Base-by-base conservation (phyloP, 1,284 basidiomycete genomes). In the Tilletia indica region DNA sequence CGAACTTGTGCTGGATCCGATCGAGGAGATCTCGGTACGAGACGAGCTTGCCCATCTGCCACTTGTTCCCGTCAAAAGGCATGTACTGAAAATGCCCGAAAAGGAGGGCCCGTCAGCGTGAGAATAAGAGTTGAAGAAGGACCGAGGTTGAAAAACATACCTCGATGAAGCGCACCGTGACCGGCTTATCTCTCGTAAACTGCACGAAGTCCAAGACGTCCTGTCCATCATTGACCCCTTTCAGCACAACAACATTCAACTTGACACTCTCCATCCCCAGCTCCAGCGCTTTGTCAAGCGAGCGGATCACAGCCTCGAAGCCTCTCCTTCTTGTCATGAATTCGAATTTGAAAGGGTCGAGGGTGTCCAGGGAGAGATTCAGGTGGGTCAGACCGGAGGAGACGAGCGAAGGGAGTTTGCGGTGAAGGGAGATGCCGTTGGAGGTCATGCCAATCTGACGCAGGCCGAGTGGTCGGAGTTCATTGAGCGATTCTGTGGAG, bases 331-430 rank as follows among this genome's bases (percentile, higher is more conserved):
- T 88, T 0, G 93, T 92, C 87, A 94, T 92, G 54, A 92, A 87
- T 83, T 93, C 92, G 81, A 94, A 94, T 81, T 92, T 93, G 87
- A 90, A 89, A 48, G 91, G 91, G 81, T 94, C 92, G 61, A 95
- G 86, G 0, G 93, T 95, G 82, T 95, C 93, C 77, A 95, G 86
- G 77, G 72, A 70, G 66, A 78, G 56, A 82, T 95, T 94, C 36
- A 94, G 85, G 85, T 94, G 91, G 0, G 92, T 92, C 3, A 95
- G 86, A 0, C 93, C 93, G 71, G 89, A 90, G 48, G 87, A 85
- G 14, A 93, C 87, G 45, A 94, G 85, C 31, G 87, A 85, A 4
- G 91, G 88, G 5, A 94, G 86, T 74, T 89, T 89, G 42, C 92
- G 88, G 78, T 91, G 89, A 9, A 94, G 86, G 3, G 89, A 87